These are phyloP conservation scores for Camelina sativa DNA, from an alignment of 345 rosid genomes.

Conservation along the genomic window DNA sequence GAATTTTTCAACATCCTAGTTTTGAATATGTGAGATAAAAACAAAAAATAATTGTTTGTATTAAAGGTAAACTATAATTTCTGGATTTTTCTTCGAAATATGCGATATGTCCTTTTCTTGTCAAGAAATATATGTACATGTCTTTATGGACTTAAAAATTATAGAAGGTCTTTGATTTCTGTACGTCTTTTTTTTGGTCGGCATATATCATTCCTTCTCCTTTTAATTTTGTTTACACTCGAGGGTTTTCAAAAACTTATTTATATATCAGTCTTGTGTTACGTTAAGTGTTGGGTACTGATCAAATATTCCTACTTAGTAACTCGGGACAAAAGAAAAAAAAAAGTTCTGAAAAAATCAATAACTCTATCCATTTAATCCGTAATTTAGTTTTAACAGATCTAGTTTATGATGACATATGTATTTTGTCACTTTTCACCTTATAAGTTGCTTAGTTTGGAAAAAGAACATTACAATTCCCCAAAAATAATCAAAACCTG, in stretches of 20 bases:
- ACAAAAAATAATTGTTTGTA: not conserved
- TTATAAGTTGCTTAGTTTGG: slow-evolving; percentile 28
- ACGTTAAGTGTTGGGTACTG: not conserved
- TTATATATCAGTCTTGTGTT: slow-evolving; percentile 3
- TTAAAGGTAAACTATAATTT: not conserved
- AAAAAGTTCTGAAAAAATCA: not conserved
- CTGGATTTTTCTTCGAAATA: not conserved
- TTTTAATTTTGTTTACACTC: not conserved
- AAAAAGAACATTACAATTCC: slow-evolving; percentile 30
- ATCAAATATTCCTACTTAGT: not conserved
- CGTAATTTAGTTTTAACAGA: not conserved
- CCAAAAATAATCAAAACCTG: slow-evolving; percentile 38
- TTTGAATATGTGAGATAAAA: not conserved
- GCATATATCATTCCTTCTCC: not conserved
- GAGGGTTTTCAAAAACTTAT: not conserved
- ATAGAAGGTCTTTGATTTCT: slow-evolving; percentile 4
- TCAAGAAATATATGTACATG: not conserved
- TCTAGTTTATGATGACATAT: not conserved
- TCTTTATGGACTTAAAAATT: not conserved
- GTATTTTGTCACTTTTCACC: not conserved
- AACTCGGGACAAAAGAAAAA: not conserved
- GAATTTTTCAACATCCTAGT: not conserved
- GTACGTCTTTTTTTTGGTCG: slow-evolving; percentile 1
- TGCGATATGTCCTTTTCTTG: not conserved
- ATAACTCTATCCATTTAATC: not conserved